A percentile compares a stretch with the other conserved stretches of the same genome.
Evolutionary conservation across 2,329 filamentous ascomycete species (phyloP).

Genomic region (Claviceps paspali): DNA sequence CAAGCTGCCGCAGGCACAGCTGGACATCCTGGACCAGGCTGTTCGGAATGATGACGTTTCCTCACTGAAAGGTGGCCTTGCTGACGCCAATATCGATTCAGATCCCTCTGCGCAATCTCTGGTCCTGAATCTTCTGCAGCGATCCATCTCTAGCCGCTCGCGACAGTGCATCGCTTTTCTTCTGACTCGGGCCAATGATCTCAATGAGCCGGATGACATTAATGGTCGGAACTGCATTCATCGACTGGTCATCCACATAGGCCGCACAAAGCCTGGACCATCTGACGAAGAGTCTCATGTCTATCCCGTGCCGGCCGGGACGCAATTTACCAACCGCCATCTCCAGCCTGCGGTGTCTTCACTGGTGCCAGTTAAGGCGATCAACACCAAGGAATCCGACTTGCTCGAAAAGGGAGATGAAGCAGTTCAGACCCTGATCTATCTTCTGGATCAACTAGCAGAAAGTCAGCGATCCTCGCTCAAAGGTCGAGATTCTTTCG

Average conservation of each 20-base stretch:
- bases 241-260: slow-evolving; percentile 81
- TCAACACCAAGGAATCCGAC: slow-evolving; percentile 52
- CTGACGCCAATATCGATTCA: slow-evolving; percentile 33
- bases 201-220: slow-evolving; percentile 83
- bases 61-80: slow-evolving; percentile 39
- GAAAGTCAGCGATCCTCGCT: slow-evolving; percentile 54
- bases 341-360: slow-evolving; percentile 66
- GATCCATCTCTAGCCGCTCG: slow-evolving; percentile 56
- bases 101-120: slow-evolving; percentile 40
- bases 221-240: slow-evolving; percentile 91
- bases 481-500: slow-evolving; percentile 57
- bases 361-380: slow-evolving; percentile 39
- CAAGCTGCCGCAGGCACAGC: slow-evolving; percentile 49
- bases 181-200: slow-evolving; percentile 48
- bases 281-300: slow-evolving; percentile 39
- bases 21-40: slow-evolving; percentile 59
- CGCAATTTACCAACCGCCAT: slow-evolving; percentile 51
- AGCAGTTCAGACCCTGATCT: slow-evolving; percentile 51
- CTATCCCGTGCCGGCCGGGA: slow-evolving; percentile 31
- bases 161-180: slow-evolving; percentile 57
- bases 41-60: slow-evolving; percentile 52
- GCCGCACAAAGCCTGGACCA: slow-evolving; percentile 46
- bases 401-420: slow-evolving; percentile 56
- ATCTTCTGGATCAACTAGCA: slow-evolving; percentile 51
- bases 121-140: slow-evolving; percentile 67